These are phyloP conservation scores for Exophiala mesophila DNA, from an alignment of 2,329 filamentous ascomycete species.

Conservation along the genomic window DNA sequence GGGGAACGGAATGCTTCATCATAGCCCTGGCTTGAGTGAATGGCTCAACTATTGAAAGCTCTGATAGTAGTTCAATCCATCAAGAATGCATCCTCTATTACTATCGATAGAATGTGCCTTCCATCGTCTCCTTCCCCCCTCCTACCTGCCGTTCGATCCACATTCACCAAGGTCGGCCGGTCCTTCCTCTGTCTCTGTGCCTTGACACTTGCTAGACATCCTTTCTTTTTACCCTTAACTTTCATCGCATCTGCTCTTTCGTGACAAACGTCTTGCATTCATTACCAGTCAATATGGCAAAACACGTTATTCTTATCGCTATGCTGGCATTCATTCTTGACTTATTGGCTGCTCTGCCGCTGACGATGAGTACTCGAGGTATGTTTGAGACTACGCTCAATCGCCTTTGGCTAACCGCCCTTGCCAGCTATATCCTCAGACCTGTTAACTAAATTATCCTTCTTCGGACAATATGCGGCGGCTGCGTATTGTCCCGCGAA, in stretches of 20 bases:
- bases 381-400: not conserved
- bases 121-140: too few species aligned
- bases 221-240: too few species aligned
- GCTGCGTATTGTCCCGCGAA: constrained; percentile 50
- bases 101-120: too few species aligned
- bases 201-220: constrained; percentile 1
- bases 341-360: not conserved
- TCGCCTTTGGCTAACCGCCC: not conserved
- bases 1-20: too few species aligned
- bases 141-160: too few species aligned
- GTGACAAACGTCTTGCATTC: too few species aligned
- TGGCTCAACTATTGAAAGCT: too few species aligned
- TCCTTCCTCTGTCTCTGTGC: not conserved
- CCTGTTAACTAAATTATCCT: constrained; percentile 38
- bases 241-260: too few species aligned
- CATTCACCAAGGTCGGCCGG: too few species aligned
- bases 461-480: constrained; percentile 50
- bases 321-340: not conserved
- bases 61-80: too few species aligned
- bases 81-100: too few species aligned
- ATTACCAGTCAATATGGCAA: not conserved
- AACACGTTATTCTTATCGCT: not conserved
- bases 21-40: too few species aligned
- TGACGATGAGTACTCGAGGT: not conserved
- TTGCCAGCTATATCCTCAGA: constrained; percentile 36